These are phyloP conservation scores for Trichoderma virens DNA, from an alignment of 495 filamentous ascomycete species.

Conservation along the genomic window DNA sequence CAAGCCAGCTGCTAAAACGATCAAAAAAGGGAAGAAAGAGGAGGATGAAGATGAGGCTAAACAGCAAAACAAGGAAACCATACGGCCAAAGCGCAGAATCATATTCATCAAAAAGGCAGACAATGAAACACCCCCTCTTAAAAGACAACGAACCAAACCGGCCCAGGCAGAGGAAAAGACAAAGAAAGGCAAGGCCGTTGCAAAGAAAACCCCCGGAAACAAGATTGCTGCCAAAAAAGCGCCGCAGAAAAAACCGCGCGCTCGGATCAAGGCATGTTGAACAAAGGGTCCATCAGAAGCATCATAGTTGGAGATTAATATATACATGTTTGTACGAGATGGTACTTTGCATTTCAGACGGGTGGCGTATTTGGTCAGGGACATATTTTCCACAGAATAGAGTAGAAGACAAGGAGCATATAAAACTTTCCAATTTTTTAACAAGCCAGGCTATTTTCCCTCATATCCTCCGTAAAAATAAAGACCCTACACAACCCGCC, in stretches of 20 bases:
- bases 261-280: neutral
- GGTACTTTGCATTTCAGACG: too few species aligned
- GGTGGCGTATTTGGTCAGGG: too few species aligned
- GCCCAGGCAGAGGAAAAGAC: neutral
- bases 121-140: neutral
- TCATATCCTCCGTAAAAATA: too few species aligned
- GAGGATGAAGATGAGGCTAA: neutral
- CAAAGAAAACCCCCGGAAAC: neutral
- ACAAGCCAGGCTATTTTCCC: too few species aligned
- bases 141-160: neutral
- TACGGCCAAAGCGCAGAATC: neutral
- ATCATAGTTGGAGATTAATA: too few species aligned
- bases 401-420: too few species aligned
- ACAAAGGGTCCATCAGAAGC: neutral
- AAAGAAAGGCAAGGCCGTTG: neutral
- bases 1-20: too few species aligned
- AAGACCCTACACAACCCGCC: neutral
- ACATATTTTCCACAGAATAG: too few species aligned
- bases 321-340: too few species aligned
- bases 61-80: neutral
- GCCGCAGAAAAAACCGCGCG: neutral
- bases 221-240: neutral
- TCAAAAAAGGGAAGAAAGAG: neutral
- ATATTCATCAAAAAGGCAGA: neutral
- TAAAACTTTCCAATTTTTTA: too few species aligned